phyloP scores from a whole-genome alignment of 1,139 yeast genomes.

The Geotrichum bryndzae region DNA sequence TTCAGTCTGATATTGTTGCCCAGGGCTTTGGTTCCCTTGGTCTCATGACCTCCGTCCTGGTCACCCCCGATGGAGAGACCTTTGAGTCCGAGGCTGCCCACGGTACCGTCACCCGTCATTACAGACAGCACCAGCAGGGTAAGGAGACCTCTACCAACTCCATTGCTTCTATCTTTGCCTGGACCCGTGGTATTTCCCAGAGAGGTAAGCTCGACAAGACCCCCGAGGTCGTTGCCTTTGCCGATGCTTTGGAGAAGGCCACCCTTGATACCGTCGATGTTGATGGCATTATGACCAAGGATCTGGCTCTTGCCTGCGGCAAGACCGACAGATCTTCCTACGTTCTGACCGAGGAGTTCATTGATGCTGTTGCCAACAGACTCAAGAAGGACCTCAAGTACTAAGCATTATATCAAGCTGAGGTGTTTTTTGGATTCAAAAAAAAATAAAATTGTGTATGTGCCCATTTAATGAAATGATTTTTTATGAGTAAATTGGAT shows the following conservation, averaged over 20 bases:
- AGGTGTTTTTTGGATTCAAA: neutral
- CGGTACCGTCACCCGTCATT: constrained; percentile 96
- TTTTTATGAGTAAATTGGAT: neutral
- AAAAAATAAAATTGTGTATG: neutral
- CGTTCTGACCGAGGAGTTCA: constrained; percentile 86
- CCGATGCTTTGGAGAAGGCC: constrained; percentile 69
- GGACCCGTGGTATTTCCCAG: constrained; percentile 89
- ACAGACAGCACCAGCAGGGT: constrained; percentile 90
- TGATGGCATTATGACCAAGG: constrained; percentile 93
- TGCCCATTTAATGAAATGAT: neutral
- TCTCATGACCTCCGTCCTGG: constrained; percentile 88
- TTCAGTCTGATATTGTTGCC: constrained; percentile 93
- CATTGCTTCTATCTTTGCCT: constrained; percentile 92
- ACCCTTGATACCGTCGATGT: constrained; percentile 78
- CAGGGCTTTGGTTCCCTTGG: constrained; percentile 97
- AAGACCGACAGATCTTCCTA: constrained; percentile 72
- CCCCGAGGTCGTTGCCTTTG: constrained; percentile 77
- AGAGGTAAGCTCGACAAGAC: constrained; percentile 86
- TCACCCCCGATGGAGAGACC: constrained; percentile 93
- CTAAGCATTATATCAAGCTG: constrained; percentile 11
- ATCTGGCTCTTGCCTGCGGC: constrained; percentile 82
- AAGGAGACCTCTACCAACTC: constrained; percentile 96
- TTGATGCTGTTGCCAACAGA: constrained; percentile 68
- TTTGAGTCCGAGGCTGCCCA: constrained; percentile 97
- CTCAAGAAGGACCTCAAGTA: constrained; percentile 32